Evolutionary conservation across 176 grass and related monocot genomes (phyloP), one percentile per base, ranked within the genome.

Genomic region (Phoenix dactylifera): DNA sequence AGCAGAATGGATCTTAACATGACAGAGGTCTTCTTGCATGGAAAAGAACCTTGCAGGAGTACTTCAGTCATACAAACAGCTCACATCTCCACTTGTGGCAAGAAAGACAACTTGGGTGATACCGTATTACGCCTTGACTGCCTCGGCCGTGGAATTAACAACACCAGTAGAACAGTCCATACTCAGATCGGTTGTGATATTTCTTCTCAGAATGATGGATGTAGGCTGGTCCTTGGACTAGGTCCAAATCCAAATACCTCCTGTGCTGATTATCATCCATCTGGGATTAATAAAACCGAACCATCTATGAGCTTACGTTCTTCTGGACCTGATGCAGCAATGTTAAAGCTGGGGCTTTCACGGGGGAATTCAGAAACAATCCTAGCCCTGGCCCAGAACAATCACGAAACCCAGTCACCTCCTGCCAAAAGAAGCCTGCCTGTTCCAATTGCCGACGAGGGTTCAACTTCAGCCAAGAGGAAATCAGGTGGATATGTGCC

Each of bases 401-500:
- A 72, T 62, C 60, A 64, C 15, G 54, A 74, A 57, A 58, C 58
- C 23, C 60, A 18, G 61, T 60, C 69, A 60, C 61, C 56, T 65
- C 24, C 73, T 63, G 70, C 68, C 16, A 74, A 72, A 76, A 74
- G 71, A 50, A 58, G 68, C 70, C 59, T 71, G 1, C 15, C 58
- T 22, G 63, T 88, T 57, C 84, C 93, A 39, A 25, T 79, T 66
- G 80, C 79, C 63, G 87, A 85, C 5, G 87, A 92, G 59, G 84
- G 93, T 15, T 88, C 87, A 73, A 97, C 93, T 76, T 92, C 93
- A 50, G 84, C 76, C 44, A 92, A 83, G 78, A 87, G 84, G 64
- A 97, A 85, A 73, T 59, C 71, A 51, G 84, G 84, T 52, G 87
- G 88, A 9, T 83, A 79, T 71, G 64, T 86, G 77, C 67, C 82